Evolutionary conservation across 345 rosid genomes (phyloP).

Genomic region (Populus simonii): DNA sequence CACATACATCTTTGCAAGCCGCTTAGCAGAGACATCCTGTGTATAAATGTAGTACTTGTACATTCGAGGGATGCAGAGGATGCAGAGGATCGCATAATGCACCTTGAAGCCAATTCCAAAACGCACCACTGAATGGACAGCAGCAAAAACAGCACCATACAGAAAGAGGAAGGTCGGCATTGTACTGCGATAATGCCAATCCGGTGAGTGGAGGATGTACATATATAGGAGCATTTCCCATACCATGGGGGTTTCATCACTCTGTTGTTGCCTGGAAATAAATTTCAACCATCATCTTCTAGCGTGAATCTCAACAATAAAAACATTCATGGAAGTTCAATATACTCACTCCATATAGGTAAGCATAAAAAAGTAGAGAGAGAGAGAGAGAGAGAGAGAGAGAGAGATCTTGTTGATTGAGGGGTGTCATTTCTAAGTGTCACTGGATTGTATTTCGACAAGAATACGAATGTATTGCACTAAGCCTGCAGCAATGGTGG

Average conservation of each 20-base stretch:
- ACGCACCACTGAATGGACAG: slow-evolving; percentile 51
- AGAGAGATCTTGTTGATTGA: neutral
- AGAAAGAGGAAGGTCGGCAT: slow-evolving; percentile 92
- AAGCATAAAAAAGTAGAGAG: neutral
- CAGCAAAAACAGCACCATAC: slow-evolving; percentile 69
- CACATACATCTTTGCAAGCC: slow-evolving; percentile 61
- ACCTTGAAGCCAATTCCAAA: slow-evolving; percentile 76
- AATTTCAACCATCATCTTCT: neutral
- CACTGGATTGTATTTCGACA: neutral
- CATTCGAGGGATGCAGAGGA: slow-evolving; percentile 79
- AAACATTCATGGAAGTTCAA: neutral
- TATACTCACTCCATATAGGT: neutral
- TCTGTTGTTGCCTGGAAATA: slow-evolving; percentile 73
- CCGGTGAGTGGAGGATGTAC: slow-evolving; percentile 87
- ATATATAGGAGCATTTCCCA: slow-evolving; percentile 93
- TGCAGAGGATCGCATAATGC: slow-evolving; percentile 66
- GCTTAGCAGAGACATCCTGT: slow-evolving; percentile 52
- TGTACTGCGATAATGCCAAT: slow-evolving; percentile 87
- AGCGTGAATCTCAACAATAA: neutral
- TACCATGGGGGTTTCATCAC: slow-evolving; percentile 94
- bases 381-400: neutral
- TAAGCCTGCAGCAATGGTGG: neutral
- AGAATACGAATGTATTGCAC: neutral
- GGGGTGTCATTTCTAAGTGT: neutral
- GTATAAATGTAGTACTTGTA: slow-evolving; percentile 89